These are phyloP conservation scores for Termitomyces sp. DNA, from an alignment of 768 basidiomycete species.

Conservation along the genomic window DNA sequence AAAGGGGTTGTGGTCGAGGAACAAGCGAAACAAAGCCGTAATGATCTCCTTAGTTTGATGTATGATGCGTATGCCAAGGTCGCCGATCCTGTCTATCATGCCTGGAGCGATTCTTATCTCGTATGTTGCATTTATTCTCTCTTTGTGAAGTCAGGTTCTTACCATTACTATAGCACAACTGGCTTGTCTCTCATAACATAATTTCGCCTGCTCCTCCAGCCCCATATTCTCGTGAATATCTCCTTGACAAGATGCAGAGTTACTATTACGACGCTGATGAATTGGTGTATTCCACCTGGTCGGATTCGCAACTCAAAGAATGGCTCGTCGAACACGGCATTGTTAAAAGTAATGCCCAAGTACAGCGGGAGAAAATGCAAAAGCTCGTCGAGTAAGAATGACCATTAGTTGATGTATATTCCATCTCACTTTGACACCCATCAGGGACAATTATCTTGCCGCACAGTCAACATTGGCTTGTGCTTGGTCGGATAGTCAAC, in stretches of 20 bases:
- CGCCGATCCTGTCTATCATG: conserved; percentile 65
- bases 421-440: not conserved
- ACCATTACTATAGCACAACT: conserved; percentile 49
- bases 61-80: conserved; percentile 58
- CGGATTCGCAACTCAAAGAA: conserved; percentile 65
- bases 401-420: conserved; percentile 4
- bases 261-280: conserved; percentile 69
- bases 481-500: conserved; percentile 70
- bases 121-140: conserved; percentile 31
- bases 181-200: conserved; percentile 78
- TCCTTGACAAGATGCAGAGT: conserved; percentile 61
- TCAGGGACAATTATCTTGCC: conserved; percentile 62
- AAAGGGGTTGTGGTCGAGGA: conserved; percentile 63
- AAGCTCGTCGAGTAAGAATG: conserved; percentile 56
- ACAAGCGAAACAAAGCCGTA: conserved; percentile 47
- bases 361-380: conserved; percentile 69
- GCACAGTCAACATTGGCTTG: conserved; percentile 55
- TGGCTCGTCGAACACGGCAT: conserved; percentile 77
- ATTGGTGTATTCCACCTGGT: conserved; percentile 62
- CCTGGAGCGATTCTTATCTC: conserved; percentile 84
- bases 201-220: conserved; percentile 49
- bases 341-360: conserved; percentile 65
- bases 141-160: not conserved
- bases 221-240: conserved; percentile 53
- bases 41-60: conserved; percentile 68